These are phyloP conservation scores for Pichiaceae sp. DNA, from an alignment of 1,139 yeast species.

Conservation along the genomic window DNA sequence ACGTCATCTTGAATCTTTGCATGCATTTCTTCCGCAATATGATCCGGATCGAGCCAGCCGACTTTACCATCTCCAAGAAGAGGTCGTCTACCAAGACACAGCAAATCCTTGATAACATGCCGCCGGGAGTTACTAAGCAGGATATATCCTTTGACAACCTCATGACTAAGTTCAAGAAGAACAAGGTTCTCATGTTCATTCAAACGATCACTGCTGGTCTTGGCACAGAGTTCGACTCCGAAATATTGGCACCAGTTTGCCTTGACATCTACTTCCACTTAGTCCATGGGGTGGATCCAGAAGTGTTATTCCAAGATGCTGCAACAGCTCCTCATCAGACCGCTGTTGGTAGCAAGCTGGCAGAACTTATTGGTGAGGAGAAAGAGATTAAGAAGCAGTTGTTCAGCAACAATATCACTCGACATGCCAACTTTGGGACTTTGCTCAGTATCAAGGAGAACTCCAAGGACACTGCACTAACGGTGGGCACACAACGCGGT, in stretches of 20 bases:
- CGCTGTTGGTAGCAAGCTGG: conserved; percentile 30
- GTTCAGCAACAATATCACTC: conserved; percentile 47
- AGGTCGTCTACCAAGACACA: conserved; percentile 26
- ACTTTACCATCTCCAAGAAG: conserved; percentile 32
- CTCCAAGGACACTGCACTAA: conserved; percentile 46
- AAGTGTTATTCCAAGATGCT: conserved; percentile 4
- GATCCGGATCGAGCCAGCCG: conserved; percentile 66
- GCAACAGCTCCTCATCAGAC: neutral
- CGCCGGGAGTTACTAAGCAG: conserved; percentile 46
- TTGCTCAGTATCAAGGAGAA: conserved; percentile 56
- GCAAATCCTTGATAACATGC: conserved; percentile 36
- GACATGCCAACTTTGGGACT: conserved; percentile 93
- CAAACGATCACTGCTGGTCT: conserved; percentile 61
- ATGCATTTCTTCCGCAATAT: conserved; percentile 70
- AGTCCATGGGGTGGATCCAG: conserved; percentile 46
- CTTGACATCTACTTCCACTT: conserved; percentile 66
- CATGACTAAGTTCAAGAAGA: conserved; percentile 48
- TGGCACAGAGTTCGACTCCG: conserved; percentile 54
- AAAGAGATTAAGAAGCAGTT: conserved; percentile 41
- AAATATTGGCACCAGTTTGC: conserved; percentile 51
- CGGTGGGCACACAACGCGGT: conserved; percentile 64
- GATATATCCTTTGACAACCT: conserved; percentile 64
- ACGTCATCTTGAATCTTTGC: conserved; percentile 63
- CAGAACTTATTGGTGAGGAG: conserved; percentile 52
- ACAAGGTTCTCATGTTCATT: conserved; percentile 65